Evolutionary conservation across 495 filamentous ascomycete genomes (phyloP).

Genomic region (Penicillium coprophilum): DNA sequence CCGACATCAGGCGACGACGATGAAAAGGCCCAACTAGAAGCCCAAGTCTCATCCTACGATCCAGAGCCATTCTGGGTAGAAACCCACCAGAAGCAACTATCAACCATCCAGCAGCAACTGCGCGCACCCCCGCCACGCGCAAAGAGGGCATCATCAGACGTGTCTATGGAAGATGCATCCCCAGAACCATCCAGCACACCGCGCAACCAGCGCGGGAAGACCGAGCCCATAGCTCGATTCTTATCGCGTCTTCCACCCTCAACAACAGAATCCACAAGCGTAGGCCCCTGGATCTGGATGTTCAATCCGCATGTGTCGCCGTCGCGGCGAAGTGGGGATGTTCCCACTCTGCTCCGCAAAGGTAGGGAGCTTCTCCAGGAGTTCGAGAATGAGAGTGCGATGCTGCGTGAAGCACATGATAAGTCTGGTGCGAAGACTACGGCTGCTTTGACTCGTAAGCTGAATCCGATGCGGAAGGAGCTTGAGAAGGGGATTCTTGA

Average conservation of each 20-base stretch:
- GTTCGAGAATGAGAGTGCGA: constrained; percentile 38
- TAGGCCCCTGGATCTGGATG: constrained; percentile 67
- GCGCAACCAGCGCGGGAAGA: constrained; percentile 38
- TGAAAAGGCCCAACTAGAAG: constrained; percentile 38
- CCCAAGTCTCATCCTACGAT: constrained; percentile 42
- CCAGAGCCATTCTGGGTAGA: constrained; percentile 46
- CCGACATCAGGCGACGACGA: constrained; percentile 54
- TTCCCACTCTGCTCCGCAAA: constrained; percentile 43
- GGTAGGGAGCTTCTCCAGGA: constrained; percentile 44
- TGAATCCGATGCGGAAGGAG: constrained; percentile 49
- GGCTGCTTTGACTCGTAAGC: constrained; percentile 45
- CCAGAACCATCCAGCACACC: constrained; percentile 46
- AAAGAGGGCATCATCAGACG: not conserved
- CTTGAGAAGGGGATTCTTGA: constrained; percentile 55
- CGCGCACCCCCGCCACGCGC: not conserved
- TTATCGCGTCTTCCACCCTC: constrained; percentile 64
- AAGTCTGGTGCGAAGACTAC: constrained; percentile 36
- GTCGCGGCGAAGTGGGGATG: constrained; percentile 29
- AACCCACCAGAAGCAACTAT: constrained; percentile 32
- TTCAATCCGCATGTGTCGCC: constrained; percentile 49
- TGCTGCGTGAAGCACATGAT: constrained; percentile 41
- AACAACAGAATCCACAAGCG: constrained; percentile 40
- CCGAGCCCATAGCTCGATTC: constrained; percentile 63
- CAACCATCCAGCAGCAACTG: constrained; percentile 29
- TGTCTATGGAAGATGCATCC: constrained; percentile 17